Base-by-base conservation (phyloP, 306 rosid species). In the Gleditsia sinensis region DNA sequence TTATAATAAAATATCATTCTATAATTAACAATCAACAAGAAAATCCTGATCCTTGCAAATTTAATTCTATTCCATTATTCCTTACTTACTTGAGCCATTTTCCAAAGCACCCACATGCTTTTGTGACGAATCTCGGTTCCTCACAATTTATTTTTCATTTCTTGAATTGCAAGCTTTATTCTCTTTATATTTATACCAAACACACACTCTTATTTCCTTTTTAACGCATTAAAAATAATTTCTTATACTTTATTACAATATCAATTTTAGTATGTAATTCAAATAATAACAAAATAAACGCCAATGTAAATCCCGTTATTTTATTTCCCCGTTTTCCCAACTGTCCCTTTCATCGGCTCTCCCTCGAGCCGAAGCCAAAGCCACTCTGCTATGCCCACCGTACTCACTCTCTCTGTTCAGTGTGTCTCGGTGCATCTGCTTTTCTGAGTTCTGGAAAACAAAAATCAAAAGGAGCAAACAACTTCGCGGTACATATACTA, bases 221-320 rank as follows among this genome's bases (percentile, higher is more conserved):
- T n/a, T 5, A 45, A 42, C 0, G 3, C n/a, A 42, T 11, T 12
- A 42, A 36, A 3, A 7, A 36, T 3, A 3, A 4, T 36, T 2
- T 9, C 42, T 5, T 36, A 36, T 9, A 40, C 46, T 40, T 40
- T 40, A 9, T 9, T 40, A 40, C 46, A 40, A 40, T 1, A 40
- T 11, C 9, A 40, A n/a, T n/a, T n/a, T n/a, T n/a, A n/a, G n/a
- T n/a, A n/a, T n/a, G n/a, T n/a, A n/a, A n/a, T n/a, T n/a, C n/a
- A n/a, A n/a, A n/a, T n/a, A n/a, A n/a, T n/a, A n/a, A 5, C 12
- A 3, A 3, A 42, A 1, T 2, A 11, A 13, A 1, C 2, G 19
- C 9, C 46, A 61, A 61, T 4, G 20, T n/a, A 34, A 34, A 61
- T 36, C 46, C 67, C 67, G 67, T 34, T 60, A 60, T 34, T 60